Conservation (phyloP, 192 early-diverging fungal genomes). For the Entrophospora sp. region DNA sequence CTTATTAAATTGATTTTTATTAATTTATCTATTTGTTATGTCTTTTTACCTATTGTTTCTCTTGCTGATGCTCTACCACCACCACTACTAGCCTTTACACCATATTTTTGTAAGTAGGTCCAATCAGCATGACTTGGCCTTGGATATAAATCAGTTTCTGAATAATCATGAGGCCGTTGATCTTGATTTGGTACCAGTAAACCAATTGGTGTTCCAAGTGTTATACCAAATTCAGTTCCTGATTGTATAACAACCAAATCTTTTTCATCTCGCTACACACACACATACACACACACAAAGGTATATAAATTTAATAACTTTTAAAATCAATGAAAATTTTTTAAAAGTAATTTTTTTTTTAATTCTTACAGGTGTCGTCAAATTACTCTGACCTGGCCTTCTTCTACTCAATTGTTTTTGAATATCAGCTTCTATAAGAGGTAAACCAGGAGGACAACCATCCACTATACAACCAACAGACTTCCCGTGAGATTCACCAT, state of each 20-base stretch:
- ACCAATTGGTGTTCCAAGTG: constrained; percentile 90
- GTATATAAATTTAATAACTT: background rate
- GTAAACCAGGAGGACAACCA: constrained; percentile 87
- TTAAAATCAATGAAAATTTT: background rate
- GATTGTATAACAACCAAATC: constrained; percentile 85
- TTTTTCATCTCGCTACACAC: constrained; percentile 79
- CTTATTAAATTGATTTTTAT: background rate
- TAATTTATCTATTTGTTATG: too few relatives aligned
- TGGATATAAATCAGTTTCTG: constrained; percentile 90
- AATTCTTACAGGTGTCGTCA: constrained; percentile 83
- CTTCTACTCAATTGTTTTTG: constrained; percentile 85
- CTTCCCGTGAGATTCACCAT: constrained; percentile 98
- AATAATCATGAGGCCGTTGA: constrained; percentile 92
- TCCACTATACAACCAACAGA: constrained; percentile 94
- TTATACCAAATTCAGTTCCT: constrained; percentile 85
- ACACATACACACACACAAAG: too few relatives aligned
- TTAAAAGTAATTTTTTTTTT: too few relatives aligned
- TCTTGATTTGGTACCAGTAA: constrained; percentile 89
- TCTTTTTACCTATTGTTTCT: constrained; percentile 73
- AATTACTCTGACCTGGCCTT: constrained; percentile 87
- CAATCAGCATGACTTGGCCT: constrained; percentile 95
- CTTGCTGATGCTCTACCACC: constrained; percentile 90
- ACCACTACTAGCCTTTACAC: constrained; percentile 87
- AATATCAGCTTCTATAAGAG: constrained; percentile 80
- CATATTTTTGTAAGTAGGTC: constrained; percentile 94